Conservation (phyloP, 2,329 filamentous ascomycete genomes). For the Parascedosporium putredinis region DNA sequence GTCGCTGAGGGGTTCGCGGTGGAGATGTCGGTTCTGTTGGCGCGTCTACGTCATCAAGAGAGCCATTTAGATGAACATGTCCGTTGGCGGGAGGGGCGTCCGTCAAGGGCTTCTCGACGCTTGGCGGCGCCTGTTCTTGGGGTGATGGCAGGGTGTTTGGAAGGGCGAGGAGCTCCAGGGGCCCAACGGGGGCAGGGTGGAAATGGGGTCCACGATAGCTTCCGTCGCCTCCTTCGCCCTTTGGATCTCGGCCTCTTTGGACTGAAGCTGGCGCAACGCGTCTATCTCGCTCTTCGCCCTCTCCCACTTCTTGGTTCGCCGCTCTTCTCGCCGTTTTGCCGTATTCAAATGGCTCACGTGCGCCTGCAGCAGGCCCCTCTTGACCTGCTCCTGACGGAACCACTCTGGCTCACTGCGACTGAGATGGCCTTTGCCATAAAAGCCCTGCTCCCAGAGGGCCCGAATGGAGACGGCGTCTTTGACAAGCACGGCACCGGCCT, state of each 20-base stretch:
- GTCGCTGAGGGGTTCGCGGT: neutral
- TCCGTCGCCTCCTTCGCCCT: neutral
- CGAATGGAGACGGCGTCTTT: slow-evolving; percentile 65
- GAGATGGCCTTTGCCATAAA: slow-evolving; percentile 88
- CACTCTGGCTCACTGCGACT: slow-evolving; percentile 94
- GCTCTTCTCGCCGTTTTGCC: slow-evolving; percentile 63
- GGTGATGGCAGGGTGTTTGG: slow-evolving; percentile 43
- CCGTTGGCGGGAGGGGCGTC: neutral
- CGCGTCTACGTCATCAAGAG: neutral
- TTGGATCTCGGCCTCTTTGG: slow-evolving; percentile 24
- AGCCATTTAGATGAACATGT: neutral
- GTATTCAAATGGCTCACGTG: slow-evolving; percentile 79
- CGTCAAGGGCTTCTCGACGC: neutral
- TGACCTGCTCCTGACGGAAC: slow-evolving; percentile 71
- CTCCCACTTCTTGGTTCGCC: slow-evolving; percentile 80
- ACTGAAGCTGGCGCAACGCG: slow-evolving; percentile 60
- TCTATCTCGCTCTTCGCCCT: slow-evolving; percentile 80
- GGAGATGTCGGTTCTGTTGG: neutral
- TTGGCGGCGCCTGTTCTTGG: neutral
- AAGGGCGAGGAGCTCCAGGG: slow-evolving; percentile 36
- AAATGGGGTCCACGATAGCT: no score
- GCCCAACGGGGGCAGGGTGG: slow-evolving; percentile 24
- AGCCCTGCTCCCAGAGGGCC: slow-evolving; percentile 90
- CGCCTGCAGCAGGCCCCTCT: slow-evolving; percentile 50
- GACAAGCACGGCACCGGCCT: slow-evolving; percentile 75